Conservation (phyloP, 108 stramenopile genomes). For the Nitzschia inconspicua region DNA sequence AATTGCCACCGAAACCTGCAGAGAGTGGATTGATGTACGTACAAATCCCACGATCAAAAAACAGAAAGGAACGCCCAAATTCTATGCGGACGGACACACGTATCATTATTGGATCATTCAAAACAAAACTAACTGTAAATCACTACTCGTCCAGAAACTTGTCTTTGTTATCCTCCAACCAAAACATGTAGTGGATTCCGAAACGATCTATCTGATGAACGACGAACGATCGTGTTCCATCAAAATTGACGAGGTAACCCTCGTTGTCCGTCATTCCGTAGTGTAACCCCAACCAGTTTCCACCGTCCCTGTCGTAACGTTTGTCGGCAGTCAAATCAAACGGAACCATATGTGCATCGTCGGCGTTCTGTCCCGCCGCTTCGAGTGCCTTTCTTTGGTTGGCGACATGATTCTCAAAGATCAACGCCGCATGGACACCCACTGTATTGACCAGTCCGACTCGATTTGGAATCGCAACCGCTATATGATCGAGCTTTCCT, state of each 20-base stretch:
- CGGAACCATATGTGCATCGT: background rate
- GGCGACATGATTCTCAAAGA: background rate
- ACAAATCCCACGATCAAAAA: no score
- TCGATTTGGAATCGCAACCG: constrained; percentile 28
- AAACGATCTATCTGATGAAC: constrained; percentile 57
- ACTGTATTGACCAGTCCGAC: constrained; percentile 33
- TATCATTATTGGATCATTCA: no score
- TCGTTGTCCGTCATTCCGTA: constrained; percentile 37
- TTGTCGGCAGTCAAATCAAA: background rate
- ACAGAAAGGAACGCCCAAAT: no score
- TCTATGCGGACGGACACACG: no score
- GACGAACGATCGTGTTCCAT: constrained; percentile 43
- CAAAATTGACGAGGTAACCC: constrained; percentile 36
- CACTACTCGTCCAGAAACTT: no score
- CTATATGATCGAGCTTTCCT: constrained; percentile 32
- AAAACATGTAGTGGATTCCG: background rate
- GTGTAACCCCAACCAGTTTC: constrained; percentile 22
- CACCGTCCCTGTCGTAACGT: background rate
- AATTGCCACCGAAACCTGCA: no score
- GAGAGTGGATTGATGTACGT: no score
- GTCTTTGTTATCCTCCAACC: constrained; percentile 12
- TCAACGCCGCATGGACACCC: constrained; percentile 11
- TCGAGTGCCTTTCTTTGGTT: background rate
- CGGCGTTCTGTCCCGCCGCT: background rate
- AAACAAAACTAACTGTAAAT: no score